Percentiles rank a stretch among this genome's conserved stretches.
Conservation (phyloP, 129 eudicot species). For the Flaveria brownii region DNA sequence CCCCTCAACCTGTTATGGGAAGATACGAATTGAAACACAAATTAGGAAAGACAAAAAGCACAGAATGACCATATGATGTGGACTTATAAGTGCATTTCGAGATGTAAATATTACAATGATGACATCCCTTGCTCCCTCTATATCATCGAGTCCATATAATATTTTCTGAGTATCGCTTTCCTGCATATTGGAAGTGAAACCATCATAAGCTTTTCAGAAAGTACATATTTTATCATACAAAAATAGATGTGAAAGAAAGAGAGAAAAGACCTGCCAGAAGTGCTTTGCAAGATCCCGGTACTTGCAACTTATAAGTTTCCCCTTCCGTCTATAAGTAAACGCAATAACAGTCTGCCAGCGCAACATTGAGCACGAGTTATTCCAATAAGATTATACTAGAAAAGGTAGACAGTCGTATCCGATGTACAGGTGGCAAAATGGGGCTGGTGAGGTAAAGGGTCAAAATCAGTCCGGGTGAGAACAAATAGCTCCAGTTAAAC, state of each 20-base stretch:
- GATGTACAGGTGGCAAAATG: background rate
- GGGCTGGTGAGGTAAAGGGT: background rate
- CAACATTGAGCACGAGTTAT: conserved; percentile 2
- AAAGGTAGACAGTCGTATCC: background rate
- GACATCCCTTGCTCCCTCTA: conserved; percentile 69
- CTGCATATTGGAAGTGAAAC: conserved; percentile 45
- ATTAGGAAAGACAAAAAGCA: background rate
- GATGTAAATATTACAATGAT: conserved; percentile 64
- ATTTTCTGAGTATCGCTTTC: conserved; percentile 72
- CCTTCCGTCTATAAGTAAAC: conserved; percentile 57
- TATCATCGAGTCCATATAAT: conserved; percentile 90
- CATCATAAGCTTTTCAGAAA: conserved; percentile 1
- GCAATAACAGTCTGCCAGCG: conserved; percentile 59
- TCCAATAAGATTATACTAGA: background rate
- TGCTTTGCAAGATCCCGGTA: conserved; percentile 53
- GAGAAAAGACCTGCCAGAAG: conserved; percentile 67
- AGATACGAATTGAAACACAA: background rate
- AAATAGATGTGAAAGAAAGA: background rate
- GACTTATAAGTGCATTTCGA: conserved; percentile 11
- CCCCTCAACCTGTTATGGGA: conserved; percentile 74
- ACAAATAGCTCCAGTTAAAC: background rate
- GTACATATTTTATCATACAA: background rate
- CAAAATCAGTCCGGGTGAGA: background rate
- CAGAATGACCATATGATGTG: background rate
- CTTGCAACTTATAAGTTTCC: conserved; percentile 61